Base-by-base conservation (phyloP, 2,329 filamentous ascomycete genomes). In the Colletotrichum plurivorum region DNA sequence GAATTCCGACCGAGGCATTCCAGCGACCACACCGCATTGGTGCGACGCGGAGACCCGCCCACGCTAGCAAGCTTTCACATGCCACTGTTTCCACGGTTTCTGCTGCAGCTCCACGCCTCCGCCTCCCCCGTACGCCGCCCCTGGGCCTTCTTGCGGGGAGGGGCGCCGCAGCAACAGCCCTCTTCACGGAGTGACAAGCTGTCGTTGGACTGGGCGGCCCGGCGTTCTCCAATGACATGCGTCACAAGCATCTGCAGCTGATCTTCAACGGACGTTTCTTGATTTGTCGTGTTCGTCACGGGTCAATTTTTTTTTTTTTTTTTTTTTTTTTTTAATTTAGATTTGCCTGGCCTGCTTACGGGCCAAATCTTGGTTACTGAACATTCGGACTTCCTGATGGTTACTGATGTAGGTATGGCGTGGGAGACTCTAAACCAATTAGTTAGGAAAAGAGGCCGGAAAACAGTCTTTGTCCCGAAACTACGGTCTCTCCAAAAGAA, bases 241-340 rank as follows among this genome's bases (percentile, higher is more conserved):
- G 62, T 69, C 67, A 67, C 67, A 67, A 69, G 67, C 60, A 36
- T 56, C 31, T 48, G 62, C 63, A 60, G 41, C 54, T 69, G 62
- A 66, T 52, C 53, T 48, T n/a, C 53, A 63, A 52, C 31, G 10
- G 10, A 10, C 31, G 9, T 36, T 36, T 36, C 16, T 62, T 18
- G 45, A 46, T n/a, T 46, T 18, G 45, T 46, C 45, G 18, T 10
- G 31, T 36, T 36, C 16, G 15, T n/a, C 16, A 46, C 45, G 45
- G 16, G 16, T 18, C 18, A 18, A 10, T 49, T n/a, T n/a, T 39
- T 15, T 57, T 51, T 46, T n/a, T 48, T 53, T 27, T 5, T 55
- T 27, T 25, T 20, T 31, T 13, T 31, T 6, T 54, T n/a, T 43
- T 12, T 5, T 2, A 13, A 8, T 15, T 43, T 15, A 15, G 2